Base-by-base conservation (phyloP, 768 basidiomycete genomes). In the Polyporus arcularius region DNA sequence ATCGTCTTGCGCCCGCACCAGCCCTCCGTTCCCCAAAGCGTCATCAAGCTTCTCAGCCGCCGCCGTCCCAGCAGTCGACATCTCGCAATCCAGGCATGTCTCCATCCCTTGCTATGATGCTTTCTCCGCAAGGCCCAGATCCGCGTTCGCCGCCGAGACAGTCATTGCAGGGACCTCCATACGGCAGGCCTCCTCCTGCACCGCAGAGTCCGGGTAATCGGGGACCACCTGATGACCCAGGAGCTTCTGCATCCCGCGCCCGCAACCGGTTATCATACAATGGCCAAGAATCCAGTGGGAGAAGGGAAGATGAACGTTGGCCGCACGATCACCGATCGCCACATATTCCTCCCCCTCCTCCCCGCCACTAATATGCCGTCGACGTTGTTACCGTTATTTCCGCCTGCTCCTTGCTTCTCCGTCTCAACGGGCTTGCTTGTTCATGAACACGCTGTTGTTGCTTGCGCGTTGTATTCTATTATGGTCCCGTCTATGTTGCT, bases 21-120 rank as follows among this genome's bases (percentile, higher is more conserved):
- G 26, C 49, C 8, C 46, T 63, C 31, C 66, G 62, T 0, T 67
- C 69, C 14, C 69, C 70, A 18, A 70, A 71, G 41, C 68, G 70
- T 28, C 62, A 62, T 51, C 73, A 68, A 15, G 21, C 46, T 30
- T 61, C 67, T n/a, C 56, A 58, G 14, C 67, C 62, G 35, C 53
- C 64, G 15, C 66, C 58, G 28, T 62, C 68, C 3, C 68, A 70
- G 50, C 66, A 65, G 4, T 49, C 61, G 16, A 15, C 50, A 16
- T 73, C 51, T 72, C 75, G 57, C 75, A 71, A 58, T 35, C 65
- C 65, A 55, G 72, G 72, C 11, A 75, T 87, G 31, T 86, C 85
- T 2, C 86, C 86, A 7, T 87, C 85, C 16, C 69, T 87, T 42
- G 85, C 85, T 16, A 82, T 85, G 78, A 82, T 87, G 66, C 79